Evolutionary conservation across 257 asterid genomes (phyloP).

Genomic region (Solanum tarijense): DNA sequence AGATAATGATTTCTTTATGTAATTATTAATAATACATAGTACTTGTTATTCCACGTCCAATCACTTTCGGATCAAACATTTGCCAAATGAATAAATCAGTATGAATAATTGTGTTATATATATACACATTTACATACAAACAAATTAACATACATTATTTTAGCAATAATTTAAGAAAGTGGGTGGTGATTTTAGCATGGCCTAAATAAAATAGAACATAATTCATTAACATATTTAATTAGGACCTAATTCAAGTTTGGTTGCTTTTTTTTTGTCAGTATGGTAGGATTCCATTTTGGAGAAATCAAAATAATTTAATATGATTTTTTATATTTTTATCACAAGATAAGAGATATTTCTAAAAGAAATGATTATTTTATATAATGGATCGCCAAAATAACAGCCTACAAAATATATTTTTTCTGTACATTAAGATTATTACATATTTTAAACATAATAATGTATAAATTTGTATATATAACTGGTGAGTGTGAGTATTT

Average conservation of each 20-base stretch:
- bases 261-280: background rate
- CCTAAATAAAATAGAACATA: background rate
- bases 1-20: background rate
- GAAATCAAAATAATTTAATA: too few species aligned
- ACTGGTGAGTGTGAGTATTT: too few species aligned
- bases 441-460: too few species aligned
- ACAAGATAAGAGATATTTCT: too few species aligned
- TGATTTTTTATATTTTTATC: too few species aligned
- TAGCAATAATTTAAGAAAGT: background rate
- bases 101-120: background rate
- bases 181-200: background rate
- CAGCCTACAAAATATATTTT: too few species aligned
- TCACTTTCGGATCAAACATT: background rate
- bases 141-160: background rate
- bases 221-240: background rate
- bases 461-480: too few species aligned
- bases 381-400: too few species aligned
- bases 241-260: background rate
- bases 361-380: too few species aligned
- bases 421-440: too few species aligned
- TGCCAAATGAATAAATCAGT: background rate
- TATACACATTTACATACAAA: background rate
- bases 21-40: background rate
- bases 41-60: background rate
- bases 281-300: too few species aligned